Percentiles rank a stretch among this genome's conserved stretches.
These are phyloP conservation scores for Alnus glutinosa DNA, from an alignment of 306 rosid species.

Conservation along the genomic window DNA sequence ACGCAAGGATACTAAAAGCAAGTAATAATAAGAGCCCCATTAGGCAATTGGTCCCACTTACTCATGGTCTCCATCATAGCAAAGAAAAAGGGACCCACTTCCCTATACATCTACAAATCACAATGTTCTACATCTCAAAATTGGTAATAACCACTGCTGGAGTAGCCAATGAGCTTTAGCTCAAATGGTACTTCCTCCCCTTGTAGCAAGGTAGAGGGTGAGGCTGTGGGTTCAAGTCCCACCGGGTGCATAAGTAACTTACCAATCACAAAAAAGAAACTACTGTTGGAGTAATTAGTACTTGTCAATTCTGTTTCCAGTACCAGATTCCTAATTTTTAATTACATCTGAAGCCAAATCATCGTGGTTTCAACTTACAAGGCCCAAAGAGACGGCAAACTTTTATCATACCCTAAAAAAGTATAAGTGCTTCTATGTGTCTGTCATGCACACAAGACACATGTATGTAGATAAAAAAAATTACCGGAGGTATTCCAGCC, in stretches of 20 bases:
- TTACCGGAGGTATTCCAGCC: constrained; percentile 97
- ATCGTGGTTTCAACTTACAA: background rate
- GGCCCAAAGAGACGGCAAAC: background rate
- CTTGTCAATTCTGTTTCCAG: background rate
- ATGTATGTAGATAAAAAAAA: constrained; percentile 20
- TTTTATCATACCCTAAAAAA: background rate
- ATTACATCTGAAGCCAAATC: constrained; percentile 4
- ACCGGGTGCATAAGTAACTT: no score
- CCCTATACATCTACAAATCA: background rate
- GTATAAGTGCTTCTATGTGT: background rate
- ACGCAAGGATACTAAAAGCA: constrained; percentile 4
- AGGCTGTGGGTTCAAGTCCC: no score
- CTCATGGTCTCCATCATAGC: constrained; percentile 15
- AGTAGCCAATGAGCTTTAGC: no score
- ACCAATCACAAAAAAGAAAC: background rate
- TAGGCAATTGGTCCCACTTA: constrained; percentile 17
- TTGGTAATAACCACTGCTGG: no score
- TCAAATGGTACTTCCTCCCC: no score
- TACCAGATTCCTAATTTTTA: background rate
- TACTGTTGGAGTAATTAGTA: background rate
- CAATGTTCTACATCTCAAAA: background rate
- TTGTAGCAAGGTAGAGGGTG: no score
- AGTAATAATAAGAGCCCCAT: constrained; percentile 2
- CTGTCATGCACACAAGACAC: background rate
- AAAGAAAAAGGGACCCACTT: constrained; percentile 3